A percentile compares a stretch with the other conserved stretches of the same genome.
Conservation (phyloP, 768 basidiomycete genomes). For the Cystoderma amianthinum region DNA sequence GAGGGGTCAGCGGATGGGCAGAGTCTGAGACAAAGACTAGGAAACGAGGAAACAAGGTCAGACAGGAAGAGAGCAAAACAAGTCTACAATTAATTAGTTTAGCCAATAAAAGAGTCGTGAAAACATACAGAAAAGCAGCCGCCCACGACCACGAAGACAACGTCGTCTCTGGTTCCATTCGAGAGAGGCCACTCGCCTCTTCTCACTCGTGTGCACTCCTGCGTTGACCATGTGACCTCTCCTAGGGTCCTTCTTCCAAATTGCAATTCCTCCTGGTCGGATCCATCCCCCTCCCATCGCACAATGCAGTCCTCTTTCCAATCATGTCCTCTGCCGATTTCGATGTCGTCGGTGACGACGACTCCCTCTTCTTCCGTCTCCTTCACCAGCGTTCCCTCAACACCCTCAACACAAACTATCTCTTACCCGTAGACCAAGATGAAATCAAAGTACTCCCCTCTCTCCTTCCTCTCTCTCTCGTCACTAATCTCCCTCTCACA, state of each 20-base stretch:
- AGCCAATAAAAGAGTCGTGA: constrained; percentile 8
- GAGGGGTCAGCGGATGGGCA: constrained; percentile 40
- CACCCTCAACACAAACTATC: constrained; percentile 46
- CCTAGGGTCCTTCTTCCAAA: neutral
- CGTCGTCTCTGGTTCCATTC: constrained; percentile 2
- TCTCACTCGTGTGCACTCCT: neutral
- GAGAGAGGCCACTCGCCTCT: neutral
- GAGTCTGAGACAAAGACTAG: constrained; percentile 61
- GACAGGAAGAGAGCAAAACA: constrained; percentile 14
- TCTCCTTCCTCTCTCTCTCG: constrained; percentile 1
- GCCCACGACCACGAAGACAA: constrained; percentile 24
- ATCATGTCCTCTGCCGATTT: neutral
- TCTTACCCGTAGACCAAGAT: constrained; percentile 62
- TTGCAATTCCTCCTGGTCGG: neutral
- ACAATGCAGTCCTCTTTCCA: neutral
- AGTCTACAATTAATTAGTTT: no score
- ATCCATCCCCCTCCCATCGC: neutral
- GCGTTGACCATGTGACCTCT: neutral
- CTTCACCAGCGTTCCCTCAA: constrained; percentile 50
- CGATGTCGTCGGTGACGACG: constrained; percentile 23
- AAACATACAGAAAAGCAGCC: constrained; percentile 19
- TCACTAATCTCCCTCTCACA: constrained; percentile 16
- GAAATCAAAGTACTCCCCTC: constrained; percentile 44
- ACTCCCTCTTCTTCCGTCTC: constrained; percentile 45
- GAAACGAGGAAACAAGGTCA: constrained; percentile 53